Percentiles rank a stretch among this genome's conserved stretches.
Conservation (phyloP, 768 basidiomycete species). For the Floccularia luteovirens region DNA sequence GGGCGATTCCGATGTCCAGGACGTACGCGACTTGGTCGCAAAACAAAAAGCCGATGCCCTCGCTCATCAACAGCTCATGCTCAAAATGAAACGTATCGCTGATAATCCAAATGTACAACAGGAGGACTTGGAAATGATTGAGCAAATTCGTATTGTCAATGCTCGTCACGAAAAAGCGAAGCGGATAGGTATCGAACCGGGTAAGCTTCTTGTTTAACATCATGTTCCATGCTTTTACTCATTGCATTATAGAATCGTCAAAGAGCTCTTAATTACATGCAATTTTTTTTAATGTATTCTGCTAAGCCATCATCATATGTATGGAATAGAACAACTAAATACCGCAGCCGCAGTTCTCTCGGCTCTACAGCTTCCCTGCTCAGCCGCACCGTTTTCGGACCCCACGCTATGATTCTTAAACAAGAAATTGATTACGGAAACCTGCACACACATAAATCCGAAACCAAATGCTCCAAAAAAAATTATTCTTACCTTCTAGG, state of each 20-base stretch:
- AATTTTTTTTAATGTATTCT: not conserved
- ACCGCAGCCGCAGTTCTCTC: no score
- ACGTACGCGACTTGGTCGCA: conserved; percentile 55
- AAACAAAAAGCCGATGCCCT: conserved; percentile 37
- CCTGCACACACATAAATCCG: conserved; percentile 11
- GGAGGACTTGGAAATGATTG: conserved; percentile 21
- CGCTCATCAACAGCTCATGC: conserved; percentile 30
- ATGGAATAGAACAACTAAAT: conserved; percentile 14
- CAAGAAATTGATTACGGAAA: conserved; percentile 21
- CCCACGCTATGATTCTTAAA: conserved; percentile 4
- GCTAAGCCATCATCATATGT: conserved; percentile 8
- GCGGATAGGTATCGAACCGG: conserved; percentile 13
- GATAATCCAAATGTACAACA: conserved; percentile 25
- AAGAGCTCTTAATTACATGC: not conserved
- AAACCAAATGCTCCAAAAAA: not conserved
- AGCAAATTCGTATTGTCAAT: conserved; percentile 13
- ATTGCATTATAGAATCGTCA: not conserved
- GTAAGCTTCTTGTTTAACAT: conserved; percentile 5
- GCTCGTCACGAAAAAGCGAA: conserved; percentile 10
- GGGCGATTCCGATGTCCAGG: conserved; percentile 74
- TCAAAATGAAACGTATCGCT: conserved; percentile 37
- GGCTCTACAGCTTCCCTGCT: no score
- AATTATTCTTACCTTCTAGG: conserved; percentile 42
- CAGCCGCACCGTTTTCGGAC: no score
- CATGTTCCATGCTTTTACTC: no score